Evolutionary conservation across 2,329 filamentous ascomycete genomes (phyloP), one percentile per base, ranked within the genome.

Genomic region (Monilinia vaccinii-corymbosi): DNA sequence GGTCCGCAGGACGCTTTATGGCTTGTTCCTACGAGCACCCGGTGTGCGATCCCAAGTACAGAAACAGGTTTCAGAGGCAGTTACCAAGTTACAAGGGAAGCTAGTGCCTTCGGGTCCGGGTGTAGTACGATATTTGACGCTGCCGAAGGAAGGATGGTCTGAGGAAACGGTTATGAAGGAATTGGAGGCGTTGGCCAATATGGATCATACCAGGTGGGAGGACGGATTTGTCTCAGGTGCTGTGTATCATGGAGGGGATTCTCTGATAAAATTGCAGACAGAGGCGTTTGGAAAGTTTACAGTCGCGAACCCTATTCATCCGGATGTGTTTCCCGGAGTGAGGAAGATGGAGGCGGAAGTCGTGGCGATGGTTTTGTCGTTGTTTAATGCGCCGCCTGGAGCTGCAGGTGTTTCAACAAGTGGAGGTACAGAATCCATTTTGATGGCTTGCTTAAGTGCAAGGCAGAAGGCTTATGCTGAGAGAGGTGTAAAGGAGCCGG

Each of bases 331-430:
- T 76, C 94, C 94, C 18, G 94, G 93, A 32, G 92, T 99, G 56
- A 81, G 94, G 69, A 99, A 99, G 82, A 99, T 99, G 94, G 94
- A 99, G 78, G 93, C 94, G 48, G 94, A 99, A 77, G 79, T 99
- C 63, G 94, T 99, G 56, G 88, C 92, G 66, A 99, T 99, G 93
- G 91, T 95, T 34, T 78, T 96, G 63, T 82, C 83, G 48, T 77
- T 99, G 73, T 99, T 97, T 79, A 90, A 96, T 73, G 91, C 88
- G 10, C 94, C 94, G 3, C 78, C 85, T n/a, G 87, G 85, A 60
- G 90, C 86, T 34, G 92, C 89, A 6, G 94, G 94, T 64, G 91
- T 94, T 11, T 91, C 89, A 18, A 97, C 94, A 1, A 89, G 88
- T 63, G 94, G 94, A 64, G 94, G 94, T 52, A 97, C 94, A 0